Conservation (phyloP, 2,329 filamentous ascomycete species). For the Sphaerulina musiva region DNA sequence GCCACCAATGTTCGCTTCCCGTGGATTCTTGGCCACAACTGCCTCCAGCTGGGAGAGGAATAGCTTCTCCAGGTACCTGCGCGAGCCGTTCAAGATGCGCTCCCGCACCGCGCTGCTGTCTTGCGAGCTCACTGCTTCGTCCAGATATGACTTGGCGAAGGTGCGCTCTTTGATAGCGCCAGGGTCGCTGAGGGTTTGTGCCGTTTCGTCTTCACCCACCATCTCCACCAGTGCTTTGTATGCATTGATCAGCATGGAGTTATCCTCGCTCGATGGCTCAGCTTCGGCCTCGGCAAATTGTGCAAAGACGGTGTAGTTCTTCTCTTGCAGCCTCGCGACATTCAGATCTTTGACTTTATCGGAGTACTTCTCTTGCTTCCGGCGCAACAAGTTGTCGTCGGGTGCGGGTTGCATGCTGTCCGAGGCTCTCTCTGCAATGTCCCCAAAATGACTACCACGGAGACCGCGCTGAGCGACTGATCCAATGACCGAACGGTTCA, state of each 20-base stretch:
- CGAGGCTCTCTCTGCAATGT: constrained; percentile 43
- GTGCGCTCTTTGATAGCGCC: constrained; percentile 66
- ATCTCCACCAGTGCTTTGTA: constrained; percentile 77
- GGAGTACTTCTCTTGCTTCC: constrained; percentile 77
- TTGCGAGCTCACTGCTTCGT: constrained; percentile 61
- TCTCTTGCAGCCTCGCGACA: constrained; percentile 58
- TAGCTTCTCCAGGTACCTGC: constrained; percentile 69
- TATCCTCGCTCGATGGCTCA: constrained; percentile 58
- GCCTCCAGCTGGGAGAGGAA: constrained; percentile 74
- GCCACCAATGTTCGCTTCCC: constrained; percentile 83
- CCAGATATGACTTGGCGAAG: constrained; percentile 69
- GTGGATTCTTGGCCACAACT: constrained; percentile 72
- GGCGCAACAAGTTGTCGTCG: constrained; percentile 69
- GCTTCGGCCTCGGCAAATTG: constrained; percentile 70
- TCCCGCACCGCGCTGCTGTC: constrained; percentile 64
- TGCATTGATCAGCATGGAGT: constrained; percentile 63
- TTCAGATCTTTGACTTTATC: constrained; percentile 77
- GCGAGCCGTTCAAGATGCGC: constrained; percentile 72
- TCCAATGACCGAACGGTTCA: constrained; percentile 83
- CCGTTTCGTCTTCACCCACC: constrained; percentile 61
- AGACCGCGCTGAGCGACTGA: constrained; percentile 55
- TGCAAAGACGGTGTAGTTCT: constrained; percentile 65
- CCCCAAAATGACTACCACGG: constrained; percentile 34
- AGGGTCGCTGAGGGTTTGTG: constrained; percentile 54
- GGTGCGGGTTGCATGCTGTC: constrained; percentile 45